A percentile compares a stretch with the other conserved stretches of the same genome.
Conservation (phyloP, 2,329 filamentous ascomycete genomes). For the Monilinia aucupariae region DNA sequence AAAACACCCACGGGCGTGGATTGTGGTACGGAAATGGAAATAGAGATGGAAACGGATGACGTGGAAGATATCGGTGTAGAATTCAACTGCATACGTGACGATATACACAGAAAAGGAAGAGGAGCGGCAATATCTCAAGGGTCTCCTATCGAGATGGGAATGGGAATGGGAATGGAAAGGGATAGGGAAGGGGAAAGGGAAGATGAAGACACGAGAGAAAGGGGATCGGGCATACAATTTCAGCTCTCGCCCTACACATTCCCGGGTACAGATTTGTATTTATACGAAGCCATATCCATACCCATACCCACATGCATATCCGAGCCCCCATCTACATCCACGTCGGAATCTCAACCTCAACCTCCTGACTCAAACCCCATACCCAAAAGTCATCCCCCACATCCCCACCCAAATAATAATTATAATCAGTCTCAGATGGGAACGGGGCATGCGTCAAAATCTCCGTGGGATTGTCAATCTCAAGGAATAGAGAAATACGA, state of each 20-base stretch:
- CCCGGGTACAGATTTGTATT: background rate
- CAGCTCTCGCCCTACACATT: background rate
- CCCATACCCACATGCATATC: constrained; percentile 19
- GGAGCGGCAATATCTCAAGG: background rate
- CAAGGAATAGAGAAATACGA: constrained; percentile 7
- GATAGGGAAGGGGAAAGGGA: background rate
- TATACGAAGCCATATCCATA: background rate
- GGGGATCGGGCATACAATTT: background rate
- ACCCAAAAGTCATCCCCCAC: too few relatives aligned
- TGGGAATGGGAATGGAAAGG: too few relatives aligned
- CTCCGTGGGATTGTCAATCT: background rate
- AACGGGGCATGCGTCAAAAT: too few relatives aligned
- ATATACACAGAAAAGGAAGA: too few relatives aligned
- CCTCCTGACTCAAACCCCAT: too few relatives aligned
- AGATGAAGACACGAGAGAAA: background rate
- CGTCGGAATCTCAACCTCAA: too few relatives aligned
- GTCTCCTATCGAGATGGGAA: background rate
- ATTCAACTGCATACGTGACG: too few relatives aligned
- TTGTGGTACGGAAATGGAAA: background rate
- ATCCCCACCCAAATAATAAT: constrained; percentile 25
- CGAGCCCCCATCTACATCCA: background rate
- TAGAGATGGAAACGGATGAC: background rate
- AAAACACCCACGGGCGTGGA: background rate
- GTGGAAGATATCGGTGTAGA: background rate
- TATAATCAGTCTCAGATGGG: too few relatives aligned